Base-by-base conservation (phyloP, 257 asterid species). In the Hygrophila difformis region DNA sequence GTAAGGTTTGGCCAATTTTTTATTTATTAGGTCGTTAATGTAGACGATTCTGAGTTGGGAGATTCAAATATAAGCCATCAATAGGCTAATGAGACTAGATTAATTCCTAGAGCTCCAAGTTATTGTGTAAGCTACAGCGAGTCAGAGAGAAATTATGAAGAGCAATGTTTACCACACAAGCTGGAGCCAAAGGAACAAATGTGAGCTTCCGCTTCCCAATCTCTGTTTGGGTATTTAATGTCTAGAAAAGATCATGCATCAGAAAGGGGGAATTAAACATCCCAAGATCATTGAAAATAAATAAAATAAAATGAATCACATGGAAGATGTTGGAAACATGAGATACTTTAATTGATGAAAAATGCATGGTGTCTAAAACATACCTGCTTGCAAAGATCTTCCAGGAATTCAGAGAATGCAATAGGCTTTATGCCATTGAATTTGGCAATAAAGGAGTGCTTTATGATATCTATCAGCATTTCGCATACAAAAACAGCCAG, bases 371-470 rank as follows among this genome's bases (percentile, higher is more conserved):
- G 37, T 10, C n/a, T n/a, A n/a, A 33, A 33, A 33, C 12, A 33
- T 33, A 91, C 99, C 99, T 91, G 97, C 65, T 78, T 86, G 82
- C 95, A 91, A 28, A 91, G 94, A 59, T 91, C 97, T 69, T 91
- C 99, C n/a, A 91, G 77, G 63, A 74, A 91, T 51, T 86, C 97
- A 3, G 99, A 91, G 76, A 86, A 91, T 47, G 91, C 75, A 56
- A 70, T 71, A 50, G 97, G 97, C 82, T 91, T 91, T 56, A 86
- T 73, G 65, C 72, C 83, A 48, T 91, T 91, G 88, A 91, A 91
- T 61, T 91, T 91, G 8, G 99, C 94, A 44, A 91, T 73, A 60
- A 91, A 91, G n/a, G 97, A 86, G 76, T 82, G 95, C 62, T 91
- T 91, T 74, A 83, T 76, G 37, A 91, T 45, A 72, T 91, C 99